Evolutionary conservation across 495 filamentous ascomycete genomes (phyloP), one percentile per base, ranked within the genome.

Genomic region (Penicillium samsonianum): DNA sequence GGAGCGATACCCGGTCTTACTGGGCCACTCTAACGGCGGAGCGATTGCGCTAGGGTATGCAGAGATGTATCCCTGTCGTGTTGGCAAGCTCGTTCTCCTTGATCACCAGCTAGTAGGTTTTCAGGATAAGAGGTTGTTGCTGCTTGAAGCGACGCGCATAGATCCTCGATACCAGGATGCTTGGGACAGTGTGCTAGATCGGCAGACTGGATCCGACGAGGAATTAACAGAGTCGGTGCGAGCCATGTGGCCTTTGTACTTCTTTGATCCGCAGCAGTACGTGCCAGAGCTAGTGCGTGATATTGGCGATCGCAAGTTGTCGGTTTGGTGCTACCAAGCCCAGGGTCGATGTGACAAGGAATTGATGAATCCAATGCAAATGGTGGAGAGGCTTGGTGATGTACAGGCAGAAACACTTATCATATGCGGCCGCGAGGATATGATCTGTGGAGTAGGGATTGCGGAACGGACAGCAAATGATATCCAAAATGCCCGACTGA

Each of bases 11-110:
- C 49, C 48, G 22, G 46, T 49, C 5, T 8, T 67, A 11, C 11
- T 65, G 4, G 65, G 65, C 22, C 65, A 67, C 28, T 65, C 62
- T 9, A 67, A 67, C 49, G 65, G 65, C 28, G 65, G 65, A 1
- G 65, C 65, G 1, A 67, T 67, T 12, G 65, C 50, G 3, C 44
- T 67, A 3, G 56, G 52, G 1, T 67, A 67, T 28, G 65, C 65
- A 1, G 55, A 67, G 53, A 53, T 58, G 33, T 65, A 55, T 54
- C 62, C 65, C 5, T 25, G 57, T 1, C 49, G 62, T 4, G 58
- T 67, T 2, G 14, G 48, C 1, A 64, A 55, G 41, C 54, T 67
- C 25, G 49, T 67, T 25, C 57, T 67, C 3, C 25, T 62, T 14
- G 50, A 62, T 22, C 55, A 59, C 23, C 58, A 67, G 30, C 19